phyloP scores from a whole-genome alignment of 352 stramenopile species.

The Blastocystis sp. region DNA sequence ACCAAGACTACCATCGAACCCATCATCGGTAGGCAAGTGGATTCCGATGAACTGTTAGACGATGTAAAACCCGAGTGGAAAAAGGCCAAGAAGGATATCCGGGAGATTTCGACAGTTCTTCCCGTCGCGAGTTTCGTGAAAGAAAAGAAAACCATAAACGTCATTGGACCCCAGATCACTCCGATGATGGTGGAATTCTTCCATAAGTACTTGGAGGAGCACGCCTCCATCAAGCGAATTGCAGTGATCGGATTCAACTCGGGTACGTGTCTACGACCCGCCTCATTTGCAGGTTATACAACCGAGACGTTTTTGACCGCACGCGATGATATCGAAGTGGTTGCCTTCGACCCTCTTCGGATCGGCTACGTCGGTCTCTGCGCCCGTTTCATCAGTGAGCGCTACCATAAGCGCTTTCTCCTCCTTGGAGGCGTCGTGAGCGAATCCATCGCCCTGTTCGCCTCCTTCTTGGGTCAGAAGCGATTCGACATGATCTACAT shows the following conservation, averaged over 20 bases:
- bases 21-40: neutral
- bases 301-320: constrained; percentile 52
- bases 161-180: constrained; percentile 25
- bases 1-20: neutral
- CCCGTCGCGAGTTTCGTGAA: constrained; percentile 8
- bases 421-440: constrained; percentile 16
- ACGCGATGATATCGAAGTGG: constrained; percentile 42
- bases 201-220: constrained; percentile 34
- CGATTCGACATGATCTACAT: constrained; percentile 56
- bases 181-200: constrained; percentile 56
- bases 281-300: constrained; percentile 5
- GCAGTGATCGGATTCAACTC: constrained; percentile 52
- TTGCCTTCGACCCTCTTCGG: constrained; percentile 41
- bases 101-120: constrained; percentile 41
- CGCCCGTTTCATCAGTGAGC: neutral
- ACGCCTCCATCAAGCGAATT: constrained; percentile 43
- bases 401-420: constrained; percentile 41
- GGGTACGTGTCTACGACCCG: neutral
- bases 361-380: constrained; percentile 3
- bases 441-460: constrained; percentile 3
- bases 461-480: constrained; percentile 18
- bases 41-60: neutral
- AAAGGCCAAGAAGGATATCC: neutral
- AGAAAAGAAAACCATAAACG: neutral
- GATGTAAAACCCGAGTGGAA: constrained; percentile 11